A percentile compares a stretch with the other conserved stretches of the same genome.
These are phyloP conservation scores for Oenanthe sinensis DNA, from an alignment of 129 eudicot species.

Conservation along the genomic window DNA sequence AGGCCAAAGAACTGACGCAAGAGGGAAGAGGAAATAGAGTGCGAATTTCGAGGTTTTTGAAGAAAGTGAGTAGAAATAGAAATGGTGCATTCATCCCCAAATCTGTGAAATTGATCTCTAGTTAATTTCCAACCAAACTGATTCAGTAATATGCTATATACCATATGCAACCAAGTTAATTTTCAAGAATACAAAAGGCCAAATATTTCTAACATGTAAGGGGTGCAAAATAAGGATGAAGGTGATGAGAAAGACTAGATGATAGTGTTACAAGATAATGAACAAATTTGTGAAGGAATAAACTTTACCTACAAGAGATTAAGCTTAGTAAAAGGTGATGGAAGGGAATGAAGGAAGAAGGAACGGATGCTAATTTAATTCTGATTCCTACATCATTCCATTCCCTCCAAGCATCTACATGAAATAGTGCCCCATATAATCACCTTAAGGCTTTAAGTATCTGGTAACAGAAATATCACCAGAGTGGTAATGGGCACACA, in stretches of 20 bases:
- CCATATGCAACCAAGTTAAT: neutral
- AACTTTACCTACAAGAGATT: neutral
- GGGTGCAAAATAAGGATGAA: neutral
- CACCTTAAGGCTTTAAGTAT: no score
- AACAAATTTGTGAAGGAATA: neutral
- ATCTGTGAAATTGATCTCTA: neutral
- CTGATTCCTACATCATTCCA: no score
- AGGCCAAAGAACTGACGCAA: neutral
- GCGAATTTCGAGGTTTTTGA: neutral
- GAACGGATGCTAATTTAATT: no score
- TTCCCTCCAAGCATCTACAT: neutral
- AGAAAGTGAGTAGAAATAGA: neutral
- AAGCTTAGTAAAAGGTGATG: neutral
- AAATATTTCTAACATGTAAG: neutral
- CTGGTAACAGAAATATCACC: no score
- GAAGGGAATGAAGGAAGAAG: neutral
- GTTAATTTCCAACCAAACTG: neutral
- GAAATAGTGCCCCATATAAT: no score
- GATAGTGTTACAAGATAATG: neutral
- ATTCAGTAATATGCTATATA: neutral
- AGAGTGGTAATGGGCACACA: neutral
- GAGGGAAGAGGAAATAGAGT: neutral
- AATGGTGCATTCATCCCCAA: neutral
- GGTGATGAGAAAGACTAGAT: neutral
- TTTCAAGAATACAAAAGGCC: neutral